Conservation (phyloP, 202 grass and related monocot species). For the Setaria italica region DNA sequence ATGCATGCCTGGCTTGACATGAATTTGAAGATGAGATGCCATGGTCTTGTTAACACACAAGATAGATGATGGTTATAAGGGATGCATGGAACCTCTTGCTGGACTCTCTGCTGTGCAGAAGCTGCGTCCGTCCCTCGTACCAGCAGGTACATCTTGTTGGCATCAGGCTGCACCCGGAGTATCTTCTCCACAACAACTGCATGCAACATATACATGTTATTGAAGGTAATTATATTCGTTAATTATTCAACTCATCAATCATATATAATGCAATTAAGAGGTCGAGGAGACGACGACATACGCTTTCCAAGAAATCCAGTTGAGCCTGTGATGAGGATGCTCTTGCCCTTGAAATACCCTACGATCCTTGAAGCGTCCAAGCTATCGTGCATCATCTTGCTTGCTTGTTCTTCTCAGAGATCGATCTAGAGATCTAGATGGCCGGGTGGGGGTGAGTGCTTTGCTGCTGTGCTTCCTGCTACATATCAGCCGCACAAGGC, state of each 20-base stretch:
- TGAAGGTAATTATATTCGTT: too few relatives aligned
- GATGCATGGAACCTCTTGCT: constrained; percentile 44
- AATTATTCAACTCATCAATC: too few relatives aligned
- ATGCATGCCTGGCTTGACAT: too few relatives aligned
- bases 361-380: background rate
- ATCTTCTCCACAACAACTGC: constrained; percentile 79
- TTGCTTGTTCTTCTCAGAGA: background rate
- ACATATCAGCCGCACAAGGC: too few relatives aligned
- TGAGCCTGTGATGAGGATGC: constrained; percentile 69
- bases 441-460: too few relatives aligned
- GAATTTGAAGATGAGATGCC: too few relatives aligned
- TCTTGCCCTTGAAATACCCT: constrained; percentile 75
- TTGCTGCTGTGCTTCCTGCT: too few relatives aligned
- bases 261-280: background rate
- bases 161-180: constrained; percentile 59
- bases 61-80: too few relatives aligned
- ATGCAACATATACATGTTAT: background rate
- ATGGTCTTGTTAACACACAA: too few relatives aligned
- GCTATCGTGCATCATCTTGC: background rate
- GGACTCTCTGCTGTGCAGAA: constrained; percentile 59
- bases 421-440: too few relatives aligned
- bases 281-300: constrained; percentile 19
- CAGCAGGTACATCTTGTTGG: constrained; percentile 60
- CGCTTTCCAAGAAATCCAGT: constrained; percentile 84
- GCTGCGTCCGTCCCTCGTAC: constrained; percentile 42